These are phyloP conservation scores for Claviceps maximensis DNA, from an alignment of 2,329 filamentous ascomycete genomes.

Conservation along the genomic window DNA sequence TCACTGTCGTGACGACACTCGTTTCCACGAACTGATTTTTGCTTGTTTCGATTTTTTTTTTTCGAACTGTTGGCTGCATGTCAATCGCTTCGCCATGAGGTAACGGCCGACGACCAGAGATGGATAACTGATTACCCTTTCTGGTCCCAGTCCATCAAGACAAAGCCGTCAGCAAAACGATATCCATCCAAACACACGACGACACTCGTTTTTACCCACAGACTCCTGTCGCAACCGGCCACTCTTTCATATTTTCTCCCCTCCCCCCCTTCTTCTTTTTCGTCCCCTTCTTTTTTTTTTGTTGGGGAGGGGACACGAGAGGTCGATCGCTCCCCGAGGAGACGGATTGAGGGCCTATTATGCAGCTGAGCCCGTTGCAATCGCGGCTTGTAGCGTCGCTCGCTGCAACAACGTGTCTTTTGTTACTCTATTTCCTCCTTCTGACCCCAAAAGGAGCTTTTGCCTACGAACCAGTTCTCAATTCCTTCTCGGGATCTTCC, in stretches of 20 bases:
- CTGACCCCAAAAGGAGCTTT: conserved; percentile 47
- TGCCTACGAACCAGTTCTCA: conserved; percentile 36
- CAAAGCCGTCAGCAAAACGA: neutral
- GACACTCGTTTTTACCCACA: neutral
- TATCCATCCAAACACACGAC: neutral
- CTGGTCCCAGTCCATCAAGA: neutral
- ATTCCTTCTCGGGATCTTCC: conserved; percentile 1
- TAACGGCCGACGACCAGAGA: neutral
- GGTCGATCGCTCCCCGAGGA: neutral
- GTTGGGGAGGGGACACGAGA: too few relatives aligned
- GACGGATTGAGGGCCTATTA: conserved; percentile 16
- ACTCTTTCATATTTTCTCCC: neutral
- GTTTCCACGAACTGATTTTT: neutral
- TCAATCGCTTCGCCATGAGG: neutral
- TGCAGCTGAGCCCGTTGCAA: conserved; percentile 56
- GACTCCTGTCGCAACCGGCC: neutral
- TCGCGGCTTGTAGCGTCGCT: conserved; percentile 58
- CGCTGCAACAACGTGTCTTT: conserved; percentile 43
- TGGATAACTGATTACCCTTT: neutral
- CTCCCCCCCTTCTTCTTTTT: too few relatives aligned
- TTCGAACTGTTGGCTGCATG: neutral
- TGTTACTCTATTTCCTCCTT: conserved; percentile 48
- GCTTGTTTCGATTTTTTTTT: neutral
- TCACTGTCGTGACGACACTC: neutral
- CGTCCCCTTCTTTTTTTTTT: too few relatives aligned